Evolutionary conservation across 495 filamentous ascomycete species (phyloP).

Genomic region (Trichoderma erinaceum): DNA sequence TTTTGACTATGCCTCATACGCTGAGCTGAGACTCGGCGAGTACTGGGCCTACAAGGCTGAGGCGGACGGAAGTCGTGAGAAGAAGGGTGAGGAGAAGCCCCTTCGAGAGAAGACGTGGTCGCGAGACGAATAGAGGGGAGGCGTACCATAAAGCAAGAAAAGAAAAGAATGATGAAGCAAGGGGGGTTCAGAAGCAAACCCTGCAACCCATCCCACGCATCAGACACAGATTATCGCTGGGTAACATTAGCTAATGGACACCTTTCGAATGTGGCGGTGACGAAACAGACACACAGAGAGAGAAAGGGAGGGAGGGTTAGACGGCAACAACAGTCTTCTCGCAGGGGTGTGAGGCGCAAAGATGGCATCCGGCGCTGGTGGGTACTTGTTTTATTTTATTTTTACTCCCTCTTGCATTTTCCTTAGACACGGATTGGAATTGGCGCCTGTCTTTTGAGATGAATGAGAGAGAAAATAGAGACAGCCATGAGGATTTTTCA

Average conservation of each 20-base stretch:
- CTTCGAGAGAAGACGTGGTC: conserved; percentile 83
- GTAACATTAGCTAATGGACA: neutral
- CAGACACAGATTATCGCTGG: neutral
- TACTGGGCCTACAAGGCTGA: conserved; percentile 94
- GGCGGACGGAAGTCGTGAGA: conserved; percentile 51
- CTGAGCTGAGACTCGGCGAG: conserved; percentile 79
- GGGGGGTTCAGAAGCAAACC: neutral
- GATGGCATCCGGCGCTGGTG: neutral
- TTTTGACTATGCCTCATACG: conserved; percentile 94
- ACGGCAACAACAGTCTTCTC: neutral
- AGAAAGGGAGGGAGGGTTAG: neutral
- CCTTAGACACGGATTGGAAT: conserved; percentile 7
- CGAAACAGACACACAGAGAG: no score
- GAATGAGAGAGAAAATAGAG: neutral
- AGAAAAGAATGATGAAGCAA: neutral
- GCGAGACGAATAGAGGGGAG: conserved; percentile 27
- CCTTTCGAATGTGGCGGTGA: neutral
- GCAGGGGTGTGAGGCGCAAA: neutral
- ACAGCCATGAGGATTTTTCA: neutral
- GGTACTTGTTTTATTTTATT: neutral
- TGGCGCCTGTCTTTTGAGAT: neutral
- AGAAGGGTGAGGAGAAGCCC: conserved; percentile 54
- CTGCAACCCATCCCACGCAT: neutral
- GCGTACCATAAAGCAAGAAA: neutral
- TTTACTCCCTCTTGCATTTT: neutral